phyloP scores from a whole-genome alignment of 805 yeast species.

The Sungouiella thailandica region DNA sequence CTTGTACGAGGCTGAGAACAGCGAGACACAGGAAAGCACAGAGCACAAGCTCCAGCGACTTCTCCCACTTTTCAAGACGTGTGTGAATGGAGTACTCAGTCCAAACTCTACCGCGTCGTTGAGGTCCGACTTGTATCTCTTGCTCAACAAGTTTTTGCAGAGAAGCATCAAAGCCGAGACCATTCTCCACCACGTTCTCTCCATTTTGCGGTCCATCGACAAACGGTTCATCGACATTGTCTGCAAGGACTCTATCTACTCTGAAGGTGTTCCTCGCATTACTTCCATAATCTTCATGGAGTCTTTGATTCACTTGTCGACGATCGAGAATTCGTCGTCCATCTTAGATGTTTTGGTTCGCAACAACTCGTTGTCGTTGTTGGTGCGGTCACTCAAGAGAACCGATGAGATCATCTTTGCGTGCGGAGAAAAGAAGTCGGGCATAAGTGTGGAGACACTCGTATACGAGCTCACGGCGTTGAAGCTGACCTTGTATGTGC shows the following conservation, averaged over 20 bases:
- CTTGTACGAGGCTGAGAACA: conserved; percentile 42
- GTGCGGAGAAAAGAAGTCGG: conserved; percentile 19
- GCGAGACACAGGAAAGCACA: conserved; percentile 9
- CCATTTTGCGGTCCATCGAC: conserved; percentile 58
- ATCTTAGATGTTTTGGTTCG: conserved; percentile 57
- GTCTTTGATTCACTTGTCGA: conserved; percentile 52
- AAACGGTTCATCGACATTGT: conserved; percentile 54
- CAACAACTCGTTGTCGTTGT: conserved; percentile 58
- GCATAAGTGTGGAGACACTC: conserved; percentile 46
- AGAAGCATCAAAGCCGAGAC: conserved; percentile 41
- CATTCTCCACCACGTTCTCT: conserved; percentile 43
- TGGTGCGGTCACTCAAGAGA: conserved; percentile 63
- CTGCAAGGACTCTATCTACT: conserved; percentile 73
- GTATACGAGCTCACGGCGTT: conserved; percentile 74
- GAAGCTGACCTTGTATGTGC: conserved; percentile 62
- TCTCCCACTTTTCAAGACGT: conserved; percentile 65
- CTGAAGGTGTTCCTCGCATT: conserved; percentile 72
- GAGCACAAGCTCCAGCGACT: conserved; percentile 45
- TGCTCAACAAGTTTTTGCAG: conserved; percentile 61
- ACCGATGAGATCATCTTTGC: conserved; percentile 57
- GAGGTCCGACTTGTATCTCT: conserved; percentile 74
- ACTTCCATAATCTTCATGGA: conserved; percentile 76
- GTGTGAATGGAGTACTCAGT: conserved; percentile 67
- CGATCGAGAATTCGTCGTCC: conserved; percentile 43
- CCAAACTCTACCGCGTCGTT: conserved; percentile 63